These are phyloP conservation scores for Fomitopsis betulina DNA, from an alignment of 1,284 basidiomycete species.

Conservation along the genomic window DNA sequence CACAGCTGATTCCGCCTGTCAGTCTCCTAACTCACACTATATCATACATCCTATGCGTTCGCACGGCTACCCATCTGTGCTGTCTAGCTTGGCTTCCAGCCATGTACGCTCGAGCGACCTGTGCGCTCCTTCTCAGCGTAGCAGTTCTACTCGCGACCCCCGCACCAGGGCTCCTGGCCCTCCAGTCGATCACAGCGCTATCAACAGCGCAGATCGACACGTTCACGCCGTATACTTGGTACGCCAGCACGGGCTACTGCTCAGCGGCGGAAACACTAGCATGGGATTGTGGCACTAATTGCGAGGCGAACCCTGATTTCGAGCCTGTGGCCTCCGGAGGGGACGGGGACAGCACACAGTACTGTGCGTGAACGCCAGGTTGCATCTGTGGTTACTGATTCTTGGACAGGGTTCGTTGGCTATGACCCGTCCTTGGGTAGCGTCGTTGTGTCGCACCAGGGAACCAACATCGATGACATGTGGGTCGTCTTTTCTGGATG, in stretches of 20 bases:
- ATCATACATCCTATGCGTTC: no score
- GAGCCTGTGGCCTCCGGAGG: slow-evolving; percentile 56
- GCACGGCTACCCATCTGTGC: no score
- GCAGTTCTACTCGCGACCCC: slow-evolving; percentile 13
- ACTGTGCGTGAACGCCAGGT: slow-evolving; percentile 27
- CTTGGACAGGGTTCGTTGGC: slow-evolving; percentile 37
- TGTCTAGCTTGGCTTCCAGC: no score
- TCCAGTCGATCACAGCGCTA: slow-evolving; percentile 35
- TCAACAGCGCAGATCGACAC: slow-evolving; percentile 36
- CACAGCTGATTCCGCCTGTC: not conserved
- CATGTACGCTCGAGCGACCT: slow-evolving; percentile 6
- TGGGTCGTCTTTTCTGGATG: slow-evolving; percentile 28
- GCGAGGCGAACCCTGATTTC: slow-evolving; percentile 49
- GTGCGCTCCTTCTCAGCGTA: slow-evolving; percentile 16
- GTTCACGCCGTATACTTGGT: slow-evolving; percentile 51
- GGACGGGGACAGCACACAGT: slow-evolving; percentile 48
- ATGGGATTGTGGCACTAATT: slow-evolving; percentile 56
- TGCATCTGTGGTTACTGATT: not conserved
- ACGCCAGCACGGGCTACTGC: slow-evolving; percentile 56
- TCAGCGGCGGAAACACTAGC: slow-evolving; percentile 35
- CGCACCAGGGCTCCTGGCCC: slow-evolving; percentile 7
- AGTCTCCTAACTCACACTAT: no score
- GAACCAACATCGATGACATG: slow-evolving; percentile 45
- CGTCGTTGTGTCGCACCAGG: slow-evolving; percentile 50
- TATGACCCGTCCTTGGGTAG: slow-evolving; percentile 37